Conservation (phyloP, 768 basidiomycete genomes). For the Hebeloma cylindrosporum region DNA sequence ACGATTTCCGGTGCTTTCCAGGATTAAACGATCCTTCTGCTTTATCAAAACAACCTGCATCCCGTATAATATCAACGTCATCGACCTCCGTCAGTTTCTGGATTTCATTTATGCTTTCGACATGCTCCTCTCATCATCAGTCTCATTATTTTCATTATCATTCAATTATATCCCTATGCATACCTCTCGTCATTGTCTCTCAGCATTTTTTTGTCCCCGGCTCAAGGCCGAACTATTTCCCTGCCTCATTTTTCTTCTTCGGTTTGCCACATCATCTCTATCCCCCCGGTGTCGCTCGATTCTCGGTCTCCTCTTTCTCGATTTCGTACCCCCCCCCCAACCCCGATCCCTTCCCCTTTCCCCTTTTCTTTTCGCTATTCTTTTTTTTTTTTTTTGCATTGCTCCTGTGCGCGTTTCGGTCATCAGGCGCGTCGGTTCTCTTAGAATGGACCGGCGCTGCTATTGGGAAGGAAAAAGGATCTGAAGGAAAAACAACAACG, state of each 20-base stretch:
- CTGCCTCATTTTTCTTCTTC: neutral
- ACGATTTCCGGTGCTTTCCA: constrained; percentile 47
- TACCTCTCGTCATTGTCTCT: constrained; percentile 7
- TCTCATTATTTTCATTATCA: constrained; percentile 9
- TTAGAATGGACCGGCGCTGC: no score
- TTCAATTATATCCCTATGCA: constrained; percentile 15
- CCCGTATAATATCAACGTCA: neutral
- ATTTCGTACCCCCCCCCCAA: neutral
- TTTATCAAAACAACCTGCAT: constrained; percentile 9
- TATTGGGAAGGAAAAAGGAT: no score
- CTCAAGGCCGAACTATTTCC: constrained; percentile 1
- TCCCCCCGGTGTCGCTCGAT: neutral
- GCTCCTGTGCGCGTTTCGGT: neutral
- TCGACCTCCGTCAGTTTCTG: neutral
- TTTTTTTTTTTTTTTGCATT: neutral
- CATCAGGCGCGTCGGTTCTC: no score
- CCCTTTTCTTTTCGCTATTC: neutral
- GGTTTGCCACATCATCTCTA: neutral
- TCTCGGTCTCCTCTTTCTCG: neutral
- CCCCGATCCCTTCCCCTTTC: constrained; percentile 2
- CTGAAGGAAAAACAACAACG: no score
- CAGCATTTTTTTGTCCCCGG: neutral
- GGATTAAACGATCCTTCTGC: constrained; percentile 28
- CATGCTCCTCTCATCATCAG: neutral
- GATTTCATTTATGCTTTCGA: neutral